Conservation (phyloP, 2,329 filamentous ascomycete species). For the Cryphonectria radicalis region DNA sequence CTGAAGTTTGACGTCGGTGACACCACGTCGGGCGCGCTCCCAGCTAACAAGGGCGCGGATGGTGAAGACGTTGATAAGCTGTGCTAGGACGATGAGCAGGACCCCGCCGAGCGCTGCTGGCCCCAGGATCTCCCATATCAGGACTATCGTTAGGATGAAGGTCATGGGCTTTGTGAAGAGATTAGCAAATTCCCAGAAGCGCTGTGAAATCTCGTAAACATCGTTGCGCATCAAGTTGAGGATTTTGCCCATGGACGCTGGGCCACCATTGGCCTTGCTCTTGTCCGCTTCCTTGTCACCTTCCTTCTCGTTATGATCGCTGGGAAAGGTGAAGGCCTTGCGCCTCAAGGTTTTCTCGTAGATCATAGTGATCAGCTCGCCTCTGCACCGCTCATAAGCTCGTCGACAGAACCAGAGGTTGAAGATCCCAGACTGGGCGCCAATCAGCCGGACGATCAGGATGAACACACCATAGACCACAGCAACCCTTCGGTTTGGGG, state of each 20-base stretch:
- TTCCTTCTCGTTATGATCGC: constrained; percentile 38
- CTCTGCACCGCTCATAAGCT: constrained; percentile 80
- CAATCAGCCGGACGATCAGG: constrained; percentile 62
- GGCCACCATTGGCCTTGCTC: constrained; percentile 35
- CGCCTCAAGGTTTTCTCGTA: constrained; percentile 77
- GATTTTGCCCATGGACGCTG: constrained; percentile 87
- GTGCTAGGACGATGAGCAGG: constrained; percentile 68
- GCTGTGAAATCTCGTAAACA: constrained; percentile 79
- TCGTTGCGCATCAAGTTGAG: constrained; percentile 84
- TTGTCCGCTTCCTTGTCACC: constrained; percentile 35
- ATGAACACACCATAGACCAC: constrained; percentile 68
- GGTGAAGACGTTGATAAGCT: constrained; percentile 70
- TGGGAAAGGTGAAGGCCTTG: constrained; percentile 56
- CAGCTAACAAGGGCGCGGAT: constrained; percentile 69
- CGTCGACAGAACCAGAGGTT: constrained; percentile 82
- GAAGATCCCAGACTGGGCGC: constrained; percentile 69
- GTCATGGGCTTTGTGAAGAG: constrained; percentile 77
- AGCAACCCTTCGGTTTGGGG: constrained; percentile 57
- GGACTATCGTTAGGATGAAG: constrained; percentile 71
- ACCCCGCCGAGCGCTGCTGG: constrained; percentile 79
- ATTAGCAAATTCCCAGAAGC: constrained; percentile 86
- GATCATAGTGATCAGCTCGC: constrained; percentile 84
- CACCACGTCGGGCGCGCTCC: constrained; percentile 71
- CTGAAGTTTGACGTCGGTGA: constrained; percentile 79
- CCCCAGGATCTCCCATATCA: constrained; percentile 80